Conservation (phyloP, 805 yeast species). For the Middelhovenomyces tepae region DNA sequence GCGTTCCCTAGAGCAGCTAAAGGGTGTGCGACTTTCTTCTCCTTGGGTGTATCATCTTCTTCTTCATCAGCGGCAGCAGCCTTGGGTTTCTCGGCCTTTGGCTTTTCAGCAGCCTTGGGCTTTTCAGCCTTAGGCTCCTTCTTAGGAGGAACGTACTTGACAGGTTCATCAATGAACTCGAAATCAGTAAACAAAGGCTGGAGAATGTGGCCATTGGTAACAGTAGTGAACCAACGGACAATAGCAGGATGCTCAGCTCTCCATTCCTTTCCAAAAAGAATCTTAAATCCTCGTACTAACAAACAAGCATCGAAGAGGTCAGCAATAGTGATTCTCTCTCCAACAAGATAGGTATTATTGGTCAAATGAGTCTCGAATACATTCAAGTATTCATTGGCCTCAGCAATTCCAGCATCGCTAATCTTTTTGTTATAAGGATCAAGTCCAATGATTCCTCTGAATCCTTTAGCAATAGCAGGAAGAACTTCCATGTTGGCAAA, state of each 20-base stretch:
- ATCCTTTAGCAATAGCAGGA: conserved; percentile 37
- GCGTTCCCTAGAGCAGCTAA: conserved; percentile 73
- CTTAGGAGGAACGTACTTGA: conserved; percentile 61
- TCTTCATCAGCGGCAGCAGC: conserved; percentile 39
- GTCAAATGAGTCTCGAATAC: conserved; percentile 48
- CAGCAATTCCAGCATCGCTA: conserved; percentile 39
- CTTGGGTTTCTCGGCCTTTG: conserved; percentile 25
- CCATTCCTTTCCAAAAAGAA: conserved; percentile 58
- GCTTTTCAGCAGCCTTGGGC: conserved; percentile 22
- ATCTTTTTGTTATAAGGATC: conserved; percentile 70
- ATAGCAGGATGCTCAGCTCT: conserved; percentile 52
- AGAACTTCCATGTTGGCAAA: conserved; percentile 62
- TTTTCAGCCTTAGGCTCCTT: conserved; percentile 51
- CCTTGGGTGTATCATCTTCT: conserved; percentile 38
- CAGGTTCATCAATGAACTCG: conserved; percentile 55
- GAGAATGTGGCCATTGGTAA: conserved; percentile 38
- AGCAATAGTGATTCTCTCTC: conserved; percentile 58
- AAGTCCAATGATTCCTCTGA: conserved; percentile 55
- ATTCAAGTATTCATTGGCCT: conserved; percentile 34
- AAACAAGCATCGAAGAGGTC: conserved; percentile 49
- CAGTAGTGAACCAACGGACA: conserved; percentile 65
- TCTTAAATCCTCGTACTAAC: conserved; percentile 46
- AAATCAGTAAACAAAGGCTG: conserved; percentile 41
- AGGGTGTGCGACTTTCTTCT: conserved; percentile 84
- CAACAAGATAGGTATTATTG: conserved; percentile 58